These are phyloP conservation scores for Candida ficus DNA, from an alignment of 805 yeast genomes.

Conservation along the genomic window DNA sequence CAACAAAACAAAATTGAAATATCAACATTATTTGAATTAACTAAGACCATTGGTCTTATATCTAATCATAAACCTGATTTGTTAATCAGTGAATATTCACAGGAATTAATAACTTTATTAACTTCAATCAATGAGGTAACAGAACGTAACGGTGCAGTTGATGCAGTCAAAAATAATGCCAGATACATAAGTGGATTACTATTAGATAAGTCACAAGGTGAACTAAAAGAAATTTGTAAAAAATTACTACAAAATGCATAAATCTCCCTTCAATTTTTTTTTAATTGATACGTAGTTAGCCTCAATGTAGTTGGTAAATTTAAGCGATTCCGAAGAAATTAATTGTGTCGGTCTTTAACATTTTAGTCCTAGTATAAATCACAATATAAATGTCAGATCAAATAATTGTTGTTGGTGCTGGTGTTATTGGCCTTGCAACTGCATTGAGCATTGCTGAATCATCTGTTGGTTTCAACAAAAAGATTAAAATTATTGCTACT, in stretches of 20 bases:
- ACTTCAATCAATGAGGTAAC: slow-evolving; percentile 2
- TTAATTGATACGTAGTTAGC: too few relatives aligned
- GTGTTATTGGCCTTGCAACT: slow-evolving; percentile 51
- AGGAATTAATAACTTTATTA: slow-evolving; percentile 11
- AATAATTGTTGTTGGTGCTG: slow-evolving; percentile 51
- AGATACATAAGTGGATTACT: slow-evolving; percentile 18
- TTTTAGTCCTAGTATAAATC: too few relatives aligned
- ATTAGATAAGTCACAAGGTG: slow-evolving; percentile 2
- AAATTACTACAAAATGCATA: slow-evolving; percentile 9
- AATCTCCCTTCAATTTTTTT: neutral
- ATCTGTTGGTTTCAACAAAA: slow-evolving; percentile 18
- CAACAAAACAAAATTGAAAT: slow-evolving; percentile 12
- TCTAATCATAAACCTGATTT: slow-evolving; percentile 14
- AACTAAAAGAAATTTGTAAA: slow-evolving; percentile 1
- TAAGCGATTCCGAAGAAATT: too few relatives aligned
- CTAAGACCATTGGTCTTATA: slow-evolving; percentile 24
- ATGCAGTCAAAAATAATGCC: slow-evolving; percentile 20
- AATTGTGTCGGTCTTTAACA: too few relatives aligned
- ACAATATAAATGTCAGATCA: neutral
- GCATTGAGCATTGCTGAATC: slow-evolving; percentile 41
- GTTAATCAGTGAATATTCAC: slow-evolving; percentile 8
- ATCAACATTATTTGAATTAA: slow-evolving; percentile 21
- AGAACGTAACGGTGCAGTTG: slow-evolving; percentile 6
- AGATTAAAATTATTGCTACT: slow-evolving; percentile 43
- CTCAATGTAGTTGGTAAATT: too few relatives aligned